phyloP scores from a whole-genome alignment of 352 stramenopile species.

The Phytophthora pinifolia region DNA sequence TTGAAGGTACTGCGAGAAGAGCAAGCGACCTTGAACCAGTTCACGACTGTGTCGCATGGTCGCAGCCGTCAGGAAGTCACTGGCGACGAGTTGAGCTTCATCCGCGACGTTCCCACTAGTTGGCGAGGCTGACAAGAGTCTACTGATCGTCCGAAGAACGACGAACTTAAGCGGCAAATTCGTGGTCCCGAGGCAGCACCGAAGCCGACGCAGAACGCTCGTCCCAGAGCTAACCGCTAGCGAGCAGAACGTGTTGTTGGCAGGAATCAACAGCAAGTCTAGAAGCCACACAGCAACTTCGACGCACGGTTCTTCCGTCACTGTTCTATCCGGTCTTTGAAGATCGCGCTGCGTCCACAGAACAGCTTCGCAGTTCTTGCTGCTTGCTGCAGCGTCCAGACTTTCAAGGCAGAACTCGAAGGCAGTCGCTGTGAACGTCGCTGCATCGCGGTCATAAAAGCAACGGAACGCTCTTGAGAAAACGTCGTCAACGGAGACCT shows the following conservation, averaged over 20 bases:
- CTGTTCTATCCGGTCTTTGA: slow-evolving; percentile 41
- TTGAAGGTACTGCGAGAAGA: slow-evolving; percentile 78
- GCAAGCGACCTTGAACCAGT: slow-evolving; percentile 50
- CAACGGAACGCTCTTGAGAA: slow-evolving; percentile 19
- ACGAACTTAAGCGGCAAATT: slow-evolving; percentile 77
- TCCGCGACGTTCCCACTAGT: background rate
- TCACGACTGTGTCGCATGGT: slow-evolving; percentile 55
- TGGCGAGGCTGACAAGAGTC: slow-evolving; percentile 29
- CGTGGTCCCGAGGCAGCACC: slow-evolving; percentile 35
- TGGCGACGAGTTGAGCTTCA: slow-evolving; percentile 16
- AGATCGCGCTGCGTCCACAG: slow-evolving; percentile 83
- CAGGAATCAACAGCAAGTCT: slow-evolving; percentile 38
- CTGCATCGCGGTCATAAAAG: slow-evolving; percentile 13
- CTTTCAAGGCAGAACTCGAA: slow-evolving; percentile 63
- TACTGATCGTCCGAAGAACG: slow-evolving; percentile 46
- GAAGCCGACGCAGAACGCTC: slow-evolving; percentile 22
- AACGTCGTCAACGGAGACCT: slow-evolving; percentile 12
- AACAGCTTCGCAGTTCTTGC: slow-evolving; percentile 53
- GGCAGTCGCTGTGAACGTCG: slow-evolving; percentile 19
- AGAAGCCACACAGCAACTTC: slow-evolving; percentile 75
- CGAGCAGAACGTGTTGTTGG: background rate
- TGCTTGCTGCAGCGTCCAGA: slow-evolving; percentile 54
- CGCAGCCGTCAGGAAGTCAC: slow-evolving; percentile 51
- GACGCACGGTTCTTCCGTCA: slow-evolving; percentile 65
- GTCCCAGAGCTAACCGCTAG: slow-evolving; percentile 4